A percentile compares a stretch with the other conserved stretches of the same genome.
These are phyloP conservation scores for Sphaceloma murrayae DNA, from an alignment of 2,329 filamentous ascomycete species.

Conservation along the genomic window DNA sequence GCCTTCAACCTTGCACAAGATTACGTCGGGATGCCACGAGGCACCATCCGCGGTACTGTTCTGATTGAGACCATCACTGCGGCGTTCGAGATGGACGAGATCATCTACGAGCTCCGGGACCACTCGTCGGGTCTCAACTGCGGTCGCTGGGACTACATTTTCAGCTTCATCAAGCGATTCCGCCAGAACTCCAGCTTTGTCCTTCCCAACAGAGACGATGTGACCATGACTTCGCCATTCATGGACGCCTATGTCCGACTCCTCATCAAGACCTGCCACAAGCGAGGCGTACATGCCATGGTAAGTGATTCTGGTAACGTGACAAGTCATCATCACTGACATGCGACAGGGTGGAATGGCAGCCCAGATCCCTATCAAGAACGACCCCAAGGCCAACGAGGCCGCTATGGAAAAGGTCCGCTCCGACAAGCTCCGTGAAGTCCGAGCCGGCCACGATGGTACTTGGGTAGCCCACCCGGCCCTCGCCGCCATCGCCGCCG, in stretches of 20 bases:
- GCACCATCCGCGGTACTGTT: slow-evolving; percentile 89
- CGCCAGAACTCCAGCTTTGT: slow-evolving; percentile 88
- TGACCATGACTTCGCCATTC: slow-evolving; percentile 98
- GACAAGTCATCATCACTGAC: not conserved
- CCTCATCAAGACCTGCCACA: slow-evolving; percentile 96
- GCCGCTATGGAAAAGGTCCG: slow-evolving; percentile 88
- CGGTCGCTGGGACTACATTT: slow-evolving; percentile 99
- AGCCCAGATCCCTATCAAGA: slow-evolving; percentile 97
- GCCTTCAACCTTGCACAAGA: slow-evolving; percentile 94
- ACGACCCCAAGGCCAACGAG: slow-evolving; percentile 82
- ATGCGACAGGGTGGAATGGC: slow-evolving; percentile 68
- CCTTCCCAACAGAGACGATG: slow-evolving; percentile 77
- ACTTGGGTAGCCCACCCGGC: slow-evolving; percentile 98
- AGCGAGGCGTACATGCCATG: slow-evolving; percentile 96
- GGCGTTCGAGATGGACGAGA: slow-evolving; percentile 99
- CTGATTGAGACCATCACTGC: slow-evolving; percentile 96
- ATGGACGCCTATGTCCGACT: slow-evolving; percentile 97
- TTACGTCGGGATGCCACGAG: slow-evolving; percentile 77
- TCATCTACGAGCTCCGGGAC: slow-evolving; percentile 97
- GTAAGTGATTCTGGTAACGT: slow-evolving; percentile 27
- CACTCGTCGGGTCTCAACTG: slow-evolving; percentile 96
- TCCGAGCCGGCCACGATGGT: slow-evolving; percentile 86
- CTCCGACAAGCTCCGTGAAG: slow-evolving; percentile 93
- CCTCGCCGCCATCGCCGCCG: slow-evolving; percentile 74
- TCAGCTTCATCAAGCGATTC: slow-evolving; percentile 99